Percentiles rank a stretch among this genome's conserved stretches.
Evolutionary conservation across 2,329 filamentous ascomycete species (phyloP).

Genomic region (Cercospora zeina): DNA sequence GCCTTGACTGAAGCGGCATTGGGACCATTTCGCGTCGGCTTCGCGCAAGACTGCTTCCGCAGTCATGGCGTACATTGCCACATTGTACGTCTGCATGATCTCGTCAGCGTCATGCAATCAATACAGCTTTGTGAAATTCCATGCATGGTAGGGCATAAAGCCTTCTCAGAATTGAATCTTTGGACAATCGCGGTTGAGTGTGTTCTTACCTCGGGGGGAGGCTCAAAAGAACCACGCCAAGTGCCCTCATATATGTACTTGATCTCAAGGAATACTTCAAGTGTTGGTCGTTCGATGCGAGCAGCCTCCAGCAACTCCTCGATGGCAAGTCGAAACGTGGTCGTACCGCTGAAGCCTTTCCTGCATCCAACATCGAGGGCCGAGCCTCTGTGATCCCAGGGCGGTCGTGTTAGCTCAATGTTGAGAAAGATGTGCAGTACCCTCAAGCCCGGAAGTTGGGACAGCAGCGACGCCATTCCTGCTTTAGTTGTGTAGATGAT

Average conservation of each 20-base stretch:
- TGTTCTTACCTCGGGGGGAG: slow-evolving; percentile 13
- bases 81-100: slow-evolving; percentile 14
- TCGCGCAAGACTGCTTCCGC: slow-evolving; percentile 3
- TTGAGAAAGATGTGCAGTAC: slow-evolving; percentile 17
- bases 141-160: background rate
- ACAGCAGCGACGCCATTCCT: slow-evolving; percentile 20
- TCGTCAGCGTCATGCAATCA: background rate
- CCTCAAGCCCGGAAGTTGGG: slow-evolving; percentile 21
- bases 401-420: slow-evolving; percentile 20
- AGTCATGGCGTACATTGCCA: slow-evolving; percentile 10
- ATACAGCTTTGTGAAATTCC: background rate
- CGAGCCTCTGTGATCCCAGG: slow-evolving; percentile 18
- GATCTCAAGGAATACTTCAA: slow-evolving; percentile 21
- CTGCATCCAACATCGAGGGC: slow-evolving; percentile 19
- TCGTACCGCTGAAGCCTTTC: slow-evolving; percentile 23
- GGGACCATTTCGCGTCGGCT: slow-evolving; percentile 16
- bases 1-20: slow-evolving; percentile 14
- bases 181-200: too few species aligned
- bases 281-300: background rate
- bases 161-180: background rate
- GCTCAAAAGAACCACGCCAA: slow-evolving; percentile 18
- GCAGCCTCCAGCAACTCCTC: slow-evolving; percentile 21
- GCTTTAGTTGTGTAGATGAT: slow-evolving; percentile 21
- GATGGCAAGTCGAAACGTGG: slow-evolving; percentile 19
- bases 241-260: slow-evolving; percentile 20